Percentiles rank a stretch among this genome's conserved stretches.
These are phyloP conservation scores for Fistulinella cinereoalba DNA, from an alignment of 1,284 basidiomycete genomes.

Conservation along the genomic window DNA sequence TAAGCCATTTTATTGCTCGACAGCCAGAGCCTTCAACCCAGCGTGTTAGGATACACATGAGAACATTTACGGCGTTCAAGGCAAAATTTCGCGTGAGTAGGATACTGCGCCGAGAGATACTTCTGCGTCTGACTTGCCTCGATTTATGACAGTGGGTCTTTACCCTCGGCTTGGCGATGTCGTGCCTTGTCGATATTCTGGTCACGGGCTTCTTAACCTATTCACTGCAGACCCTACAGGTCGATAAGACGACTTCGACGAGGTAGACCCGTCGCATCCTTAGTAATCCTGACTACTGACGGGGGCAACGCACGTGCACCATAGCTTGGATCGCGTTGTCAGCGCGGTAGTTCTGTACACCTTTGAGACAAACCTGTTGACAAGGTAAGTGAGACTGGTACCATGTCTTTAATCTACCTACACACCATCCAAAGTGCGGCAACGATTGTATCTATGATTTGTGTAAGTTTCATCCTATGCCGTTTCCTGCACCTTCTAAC, in stretches of 20 bases:
- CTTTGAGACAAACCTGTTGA: constrained; percentile 51
- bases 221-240: constrained; percentile 40
- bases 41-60: constrained; percentile 26
- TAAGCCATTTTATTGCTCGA: constrained; percentile 15
- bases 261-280: constrained; percentile 7
- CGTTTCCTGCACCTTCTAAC: constrained; percentile 20
- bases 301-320: too few relatives aligned
- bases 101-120: too few relatives aligned
- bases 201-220: constrained; percentile 47
- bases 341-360: constrained; percentile 50
- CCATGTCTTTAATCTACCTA: neutral
- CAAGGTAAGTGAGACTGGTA: constrained; percentile 36
- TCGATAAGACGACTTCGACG: constrained; percentile 33
- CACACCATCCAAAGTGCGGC: constrained; percentile 35
- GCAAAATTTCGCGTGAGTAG: constrained; percentile 25
- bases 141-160: constrained; percentile 43
- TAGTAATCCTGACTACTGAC: neutral
- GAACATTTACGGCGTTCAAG: constrained; percentile 24
- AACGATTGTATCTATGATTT: constrained; percentile 48
- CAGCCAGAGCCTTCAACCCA: neutral
- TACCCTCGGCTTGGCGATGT: constrained; percentile 49
- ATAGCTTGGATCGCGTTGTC: constrained; percentile 46
- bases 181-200: constrained; percentile 46
- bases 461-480: constrained; percentile 35
- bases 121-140: neutral